Conservation (phyloP, 305 asterid genomes). For the Fraxinus sp. region DNA sequence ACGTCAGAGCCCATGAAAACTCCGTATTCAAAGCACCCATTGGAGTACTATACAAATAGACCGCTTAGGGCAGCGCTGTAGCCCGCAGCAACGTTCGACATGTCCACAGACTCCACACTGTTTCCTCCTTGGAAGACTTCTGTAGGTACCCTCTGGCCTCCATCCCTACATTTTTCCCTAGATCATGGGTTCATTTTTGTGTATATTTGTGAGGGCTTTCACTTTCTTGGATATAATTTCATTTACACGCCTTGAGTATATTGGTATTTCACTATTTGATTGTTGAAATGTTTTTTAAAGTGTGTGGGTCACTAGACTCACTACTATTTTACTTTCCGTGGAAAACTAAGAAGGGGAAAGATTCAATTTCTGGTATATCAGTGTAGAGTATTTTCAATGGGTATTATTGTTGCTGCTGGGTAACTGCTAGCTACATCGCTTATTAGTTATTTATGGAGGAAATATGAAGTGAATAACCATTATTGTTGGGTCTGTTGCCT, state of each 20-base stretch:
- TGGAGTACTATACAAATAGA: conserved; percentile 61
- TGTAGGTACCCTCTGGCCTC: conserved; percentile 52
- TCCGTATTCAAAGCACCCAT: conserved; percentile 51
- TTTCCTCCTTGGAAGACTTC: conserved; percentile 73
- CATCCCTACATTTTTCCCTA: neutral
- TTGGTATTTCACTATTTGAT: neutral
- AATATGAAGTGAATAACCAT: too few species aligned
- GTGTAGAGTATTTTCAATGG: too few species aligned
- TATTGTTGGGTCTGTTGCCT: too few species aligned
- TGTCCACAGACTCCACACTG: conserved; percentile 59
- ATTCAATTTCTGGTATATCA: neutral
- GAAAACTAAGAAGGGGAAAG: neutral
- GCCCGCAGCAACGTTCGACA: conserved; percentile 57
- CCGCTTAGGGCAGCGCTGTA: conserved; percentile 35
- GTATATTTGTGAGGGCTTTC: neutral
- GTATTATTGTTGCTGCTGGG: too few species aligned
- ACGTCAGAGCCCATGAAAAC: conserved; percentile 25
- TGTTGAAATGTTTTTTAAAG: neutral
- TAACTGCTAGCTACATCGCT: too few species aligned
- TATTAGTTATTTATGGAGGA: too few species aligned
- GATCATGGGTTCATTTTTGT: neutral
- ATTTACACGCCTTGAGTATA: neutral
- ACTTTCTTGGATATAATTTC: neutral
- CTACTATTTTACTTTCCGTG: neutral
- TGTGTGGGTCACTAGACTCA: neutral